Evolutionary conservation across 176 grass and related monocot genomes (phyloP).

Genomic region (Carex scoparia): DNA sequence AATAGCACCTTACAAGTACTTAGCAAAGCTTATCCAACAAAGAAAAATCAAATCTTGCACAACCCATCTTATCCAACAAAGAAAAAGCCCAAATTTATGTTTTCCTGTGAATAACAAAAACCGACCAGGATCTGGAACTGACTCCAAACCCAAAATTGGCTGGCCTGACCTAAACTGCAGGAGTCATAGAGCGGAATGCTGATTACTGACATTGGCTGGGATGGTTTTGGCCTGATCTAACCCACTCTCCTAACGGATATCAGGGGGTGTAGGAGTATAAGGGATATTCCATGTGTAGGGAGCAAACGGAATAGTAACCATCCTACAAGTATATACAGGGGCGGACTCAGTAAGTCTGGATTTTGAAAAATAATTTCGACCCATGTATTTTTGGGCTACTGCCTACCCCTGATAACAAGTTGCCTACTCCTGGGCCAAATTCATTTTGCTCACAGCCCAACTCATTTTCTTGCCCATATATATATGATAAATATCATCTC

Average conservation of each 20-base stretch:
- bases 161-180: background rate
- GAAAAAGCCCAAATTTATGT: background rate
- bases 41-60: background rate
- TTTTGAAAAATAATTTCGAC: no score
- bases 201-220: background rate
- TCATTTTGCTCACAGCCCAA: no score
- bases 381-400: no score
- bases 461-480: background rate
- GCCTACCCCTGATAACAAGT: no score
- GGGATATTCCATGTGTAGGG: background rate
- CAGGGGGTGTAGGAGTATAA: background rate
- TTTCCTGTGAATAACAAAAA: background rate
- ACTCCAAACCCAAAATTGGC: background rate
- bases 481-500: background rate
- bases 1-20: background rate
- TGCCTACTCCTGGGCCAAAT: no score
- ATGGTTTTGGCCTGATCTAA: background rate
- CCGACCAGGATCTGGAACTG: background rate
- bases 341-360: no score
- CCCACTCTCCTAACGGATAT: background rate
- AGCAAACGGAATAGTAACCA: conserved; percentile 6
- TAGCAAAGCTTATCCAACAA: background rate
- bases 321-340: background rate
- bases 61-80: background rate
- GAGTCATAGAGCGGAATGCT: background rate